These are phyloP conservation scores for Dryadomyces quercus-mongolicae DNA, from an alignment of 2,329 filamentous ascomycete genomes.

Conservation along the genomic window DNA sequence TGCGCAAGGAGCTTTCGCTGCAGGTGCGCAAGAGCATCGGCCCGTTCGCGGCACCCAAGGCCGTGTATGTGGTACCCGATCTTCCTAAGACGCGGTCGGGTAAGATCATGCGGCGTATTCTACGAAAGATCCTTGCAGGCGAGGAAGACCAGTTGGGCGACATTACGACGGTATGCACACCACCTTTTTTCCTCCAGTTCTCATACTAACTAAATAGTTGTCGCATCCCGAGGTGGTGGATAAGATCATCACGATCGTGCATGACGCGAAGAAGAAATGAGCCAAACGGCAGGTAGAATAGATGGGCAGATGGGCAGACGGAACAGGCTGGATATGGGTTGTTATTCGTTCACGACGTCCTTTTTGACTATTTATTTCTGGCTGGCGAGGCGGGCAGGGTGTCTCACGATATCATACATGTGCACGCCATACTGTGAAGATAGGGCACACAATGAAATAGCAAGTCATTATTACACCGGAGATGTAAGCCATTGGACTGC, in stretches of 20 bases:
- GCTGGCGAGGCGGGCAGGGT: background rate
- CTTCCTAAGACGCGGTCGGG: constrained; percentile 94
- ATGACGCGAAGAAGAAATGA: constrained; percentile 44
- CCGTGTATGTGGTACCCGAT: constrained; percentile 80
- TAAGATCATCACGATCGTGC: constrained; percentile 76
- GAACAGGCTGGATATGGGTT: too few species aligned
- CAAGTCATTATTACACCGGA: background rate
- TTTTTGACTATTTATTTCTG: background rate
- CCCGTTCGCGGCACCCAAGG: constrained; percentile 92
- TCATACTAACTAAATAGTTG: constrained; percentile 37
- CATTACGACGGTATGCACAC: constrained; percentile 77
- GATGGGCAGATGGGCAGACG: too few species aligned
- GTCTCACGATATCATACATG: background rate
- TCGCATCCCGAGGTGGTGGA: constrained; percentile 83
- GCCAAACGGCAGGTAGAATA: background rate
- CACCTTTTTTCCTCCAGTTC: constrained; percentile 15
- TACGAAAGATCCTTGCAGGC: constrained; percentile 93
- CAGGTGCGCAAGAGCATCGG: constrained; percentile 97
- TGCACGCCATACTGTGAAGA: background rate
- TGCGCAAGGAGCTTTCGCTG: constrained; percentile 86
- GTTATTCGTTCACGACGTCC: too few species aligned
- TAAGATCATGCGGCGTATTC: constrained; percentile 97
- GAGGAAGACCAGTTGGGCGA: constrained; percentile 97
- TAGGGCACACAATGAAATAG: background rate
- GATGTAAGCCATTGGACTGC: background rate